Evolutionary conservation across 1,284 basidiomycete species (phyloP), one percentile per base, ranked within the genome.

Genomic region (Ustilago esculenta): DNA sequence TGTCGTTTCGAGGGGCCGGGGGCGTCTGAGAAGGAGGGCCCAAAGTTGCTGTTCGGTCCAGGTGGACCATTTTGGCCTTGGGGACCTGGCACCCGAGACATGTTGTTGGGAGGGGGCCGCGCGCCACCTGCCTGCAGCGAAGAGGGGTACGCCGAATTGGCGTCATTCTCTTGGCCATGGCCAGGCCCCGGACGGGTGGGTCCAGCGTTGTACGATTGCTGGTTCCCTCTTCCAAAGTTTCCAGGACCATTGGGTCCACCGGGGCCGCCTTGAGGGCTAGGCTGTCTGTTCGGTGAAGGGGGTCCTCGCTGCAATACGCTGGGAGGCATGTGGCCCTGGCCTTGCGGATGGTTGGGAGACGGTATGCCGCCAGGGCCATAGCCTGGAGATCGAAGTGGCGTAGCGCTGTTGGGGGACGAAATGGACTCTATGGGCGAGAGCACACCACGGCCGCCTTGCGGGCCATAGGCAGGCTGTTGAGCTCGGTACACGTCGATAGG

Each of bases 11-110:
- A 41, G 2, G 68, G 72, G 14, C 64, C 59, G 6, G 52, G 59
- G 10, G 60, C 50, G 14, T 74, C 59, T 0, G 69, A 74, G 33
- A 74, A 72, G 18, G 69, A 63, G 7, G 69, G 64, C n/a, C 64
- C 59, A 45, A 56, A 53, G 20, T 33, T 35, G 14, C 53, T 37
- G 36, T 45, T 40, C 29, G 52, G 37, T 17, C 57, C 52, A 11
- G 56, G 53, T 36, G 54, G 49, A 27, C 35, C 45, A 8, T 48
- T 43, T 9, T 12, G 32, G 5, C 37, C 40, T 27, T 53, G 55
- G 4, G 56, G 52, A 2, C 46, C 54, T 18, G 46, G 56, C 8
- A 42, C 42, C 27, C 56, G 37, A n/a, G 35, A 55, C 17, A 48
- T 33, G 23, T 40, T 27, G 46, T 41, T 35, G 21, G 54, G 61